Percentiles rank a stretch among this genome's conserved stretches.
These are phyloP conservation scores for Myriosclerotinia duriaeana DNA, from an alignment of 2,329 filamentous ascomycete species.

Conservation along the genomic window DNA sequence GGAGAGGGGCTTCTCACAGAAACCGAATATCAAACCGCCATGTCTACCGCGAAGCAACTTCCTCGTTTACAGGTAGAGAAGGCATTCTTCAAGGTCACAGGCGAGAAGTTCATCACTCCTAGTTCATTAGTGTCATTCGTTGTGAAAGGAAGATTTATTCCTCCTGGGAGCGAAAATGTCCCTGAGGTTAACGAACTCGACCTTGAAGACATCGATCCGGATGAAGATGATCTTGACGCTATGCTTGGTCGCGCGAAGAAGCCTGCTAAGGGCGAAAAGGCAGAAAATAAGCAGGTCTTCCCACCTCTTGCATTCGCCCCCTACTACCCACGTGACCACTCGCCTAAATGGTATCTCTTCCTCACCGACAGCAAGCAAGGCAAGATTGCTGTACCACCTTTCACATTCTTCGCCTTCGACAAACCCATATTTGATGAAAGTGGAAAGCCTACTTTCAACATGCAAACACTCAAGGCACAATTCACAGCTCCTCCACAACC, in stretches of 20 bases:
- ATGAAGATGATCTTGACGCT: constrained; percentile 87
- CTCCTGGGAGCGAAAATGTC: constrained; percentile 74
- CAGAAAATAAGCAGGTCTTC: constrained; percentile 64
- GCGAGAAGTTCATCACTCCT: constrained; percentile 89
- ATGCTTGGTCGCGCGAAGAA: constrained; percentile 73
- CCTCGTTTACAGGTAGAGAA: constrained; percentile 82
- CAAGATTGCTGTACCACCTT: constrained; percentile 94
- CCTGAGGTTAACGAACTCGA: constrained; percentile 75
- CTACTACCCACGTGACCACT: constrained; percentile 84
- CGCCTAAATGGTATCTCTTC: constrained; percentile 92
- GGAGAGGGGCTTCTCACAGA: constrained; percentile 70
- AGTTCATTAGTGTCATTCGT: constrained; percentile 91
- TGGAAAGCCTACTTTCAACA: constrained; percentile 85
- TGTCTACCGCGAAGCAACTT: constrained; percentile 78
- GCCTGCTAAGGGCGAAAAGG: constrained; percentile 60
- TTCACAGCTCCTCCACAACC: constrained; percentile 92
- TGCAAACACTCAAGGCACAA: constrained; percentile 96
- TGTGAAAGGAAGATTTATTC: constrained; percentile 90
- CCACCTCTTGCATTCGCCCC: constrained; percentile 88
- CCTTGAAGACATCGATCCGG: constrained; percentile 86
- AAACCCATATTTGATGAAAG: constrained; percentile 78
- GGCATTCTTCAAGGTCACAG: constrained; percentile 97
- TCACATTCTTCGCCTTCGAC: constrained; percentile 91
- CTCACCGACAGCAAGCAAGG: constrained; percentile 90
- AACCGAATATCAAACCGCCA: constrained; percentile 71